Evolutionary conservation across 1,284 basidiomycete species (phyloP).

Genomic region (Wolfiporia cocos): DNA sequence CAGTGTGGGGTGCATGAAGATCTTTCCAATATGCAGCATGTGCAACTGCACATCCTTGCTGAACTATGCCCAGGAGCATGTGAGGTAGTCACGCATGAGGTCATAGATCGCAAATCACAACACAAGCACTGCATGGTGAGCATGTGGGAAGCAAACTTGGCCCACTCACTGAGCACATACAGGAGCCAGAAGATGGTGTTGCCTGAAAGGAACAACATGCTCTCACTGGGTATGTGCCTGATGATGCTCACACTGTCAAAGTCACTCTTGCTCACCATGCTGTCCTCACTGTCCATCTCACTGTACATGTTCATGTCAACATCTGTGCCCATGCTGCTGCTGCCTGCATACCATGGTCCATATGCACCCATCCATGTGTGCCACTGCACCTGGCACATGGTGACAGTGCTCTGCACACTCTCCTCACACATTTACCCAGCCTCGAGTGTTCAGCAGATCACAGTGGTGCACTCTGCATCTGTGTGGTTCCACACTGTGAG

Average conservation of each 20-base stretch:
- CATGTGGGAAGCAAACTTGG: constrained; percentile 6
- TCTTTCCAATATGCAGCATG: constrained; percentile 79
- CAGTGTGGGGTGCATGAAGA: constrained; percentile 78
- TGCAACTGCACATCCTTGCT: constrained; percentile 88
- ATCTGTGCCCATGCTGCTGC: constrained; percentile 27
- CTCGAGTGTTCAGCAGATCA: constrained; percentile 78
- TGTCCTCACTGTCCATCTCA: constrained; percentile 49
- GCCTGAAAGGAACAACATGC: constrained; percentile 77
- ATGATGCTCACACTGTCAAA: constrained; percentile 72
- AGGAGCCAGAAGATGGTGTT: constrained; percentile 93
- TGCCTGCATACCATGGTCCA: constrained; percentile 53
- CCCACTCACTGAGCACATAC: constrained; percentile 74
- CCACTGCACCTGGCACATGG: constrained; percentile 55
- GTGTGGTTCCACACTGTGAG: constrained; percentile 93
- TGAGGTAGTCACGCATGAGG: constrained; percentile 88
- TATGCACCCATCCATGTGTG: constrained; percentile 49
- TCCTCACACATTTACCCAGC: constrained; percentile 72
- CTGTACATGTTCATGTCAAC: constrained; percentile 69
- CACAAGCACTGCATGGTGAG: constrained; percentile 55
- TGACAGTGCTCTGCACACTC: constrained; percentile 57
- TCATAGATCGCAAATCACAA: constrained; percentile 91
- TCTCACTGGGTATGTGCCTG: constrained; percentile 76
- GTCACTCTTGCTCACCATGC: constrained; percentile 76
- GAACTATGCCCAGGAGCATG: constrained; percentile 89
- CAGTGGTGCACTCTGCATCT: constrained; percentile 76